Conservation (phyloP, 2,329 filamentous ascomycete genomes). For the Thielaviopsis punctulata region DNA sequence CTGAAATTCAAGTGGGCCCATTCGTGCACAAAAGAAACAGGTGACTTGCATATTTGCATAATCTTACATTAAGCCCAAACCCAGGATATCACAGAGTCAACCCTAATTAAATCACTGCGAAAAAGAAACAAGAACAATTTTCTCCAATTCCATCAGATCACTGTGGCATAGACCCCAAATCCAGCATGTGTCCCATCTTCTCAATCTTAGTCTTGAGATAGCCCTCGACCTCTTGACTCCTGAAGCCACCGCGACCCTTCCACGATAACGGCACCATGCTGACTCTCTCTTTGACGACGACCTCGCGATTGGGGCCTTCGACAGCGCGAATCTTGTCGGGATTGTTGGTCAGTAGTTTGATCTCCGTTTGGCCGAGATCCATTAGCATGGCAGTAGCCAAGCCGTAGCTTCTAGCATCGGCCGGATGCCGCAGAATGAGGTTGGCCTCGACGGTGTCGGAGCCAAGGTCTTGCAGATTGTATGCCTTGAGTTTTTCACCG, state of each 20-base stretch:
- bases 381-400: constrained; percentile 88
- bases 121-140: too few species aligned
- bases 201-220: constrained; percentile 93
- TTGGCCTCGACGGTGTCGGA: constrained; percentile 98
- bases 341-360: constrained; percentile 85
- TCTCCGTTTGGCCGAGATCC: constrained; percentile 64
- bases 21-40: too few species aligned
- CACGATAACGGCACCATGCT: constrained; percentile 92
- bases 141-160: background rate
- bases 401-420: constrained; percentile 87
- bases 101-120: too few species aligned
- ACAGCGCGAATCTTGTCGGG: constrained; percentile 92
- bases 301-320: constrained; percentile 76
- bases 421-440: constrained; percentile 73
- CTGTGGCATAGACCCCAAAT: constrained; percentile 25
- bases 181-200: constrained; percentile 72
- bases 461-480: constrained; percentile 90
- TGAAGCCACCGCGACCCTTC: constrained; percentile 70
- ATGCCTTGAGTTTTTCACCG: constrained; percentile 90
- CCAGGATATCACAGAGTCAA: too few species aligned
- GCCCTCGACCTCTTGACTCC: constrained; percentile 75
- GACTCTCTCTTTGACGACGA: constrained; percentile 75
- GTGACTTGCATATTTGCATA: background rate
- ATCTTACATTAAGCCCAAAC: too few species aligned
- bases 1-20: too few species aligned